phyloP scores from a whole-genome alignment of 176 grass and related monocot genomes.

The Chrysopogon serrulatus region DNA sequence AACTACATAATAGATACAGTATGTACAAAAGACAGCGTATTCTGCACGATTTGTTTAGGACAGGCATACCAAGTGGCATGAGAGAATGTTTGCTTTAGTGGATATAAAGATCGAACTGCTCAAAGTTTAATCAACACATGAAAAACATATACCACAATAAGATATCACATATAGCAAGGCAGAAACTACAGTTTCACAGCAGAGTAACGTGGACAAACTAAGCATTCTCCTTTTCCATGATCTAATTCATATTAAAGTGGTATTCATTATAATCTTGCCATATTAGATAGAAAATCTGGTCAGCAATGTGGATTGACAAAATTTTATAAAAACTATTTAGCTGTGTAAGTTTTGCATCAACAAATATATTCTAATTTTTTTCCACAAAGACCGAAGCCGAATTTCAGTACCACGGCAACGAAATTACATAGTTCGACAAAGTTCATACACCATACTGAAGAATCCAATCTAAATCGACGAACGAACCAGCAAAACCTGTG shows the following conservation, averaged over 20 bases:
- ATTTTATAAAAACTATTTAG: neutral
- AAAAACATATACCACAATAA: too few relatives aligned
- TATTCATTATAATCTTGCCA: neutral
- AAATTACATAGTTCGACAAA: too few relatives aligned
- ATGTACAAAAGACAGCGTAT: neutral
- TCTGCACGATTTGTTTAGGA: neutral
- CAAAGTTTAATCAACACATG: too few relatives aligned
- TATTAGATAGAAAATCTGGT: neutral
- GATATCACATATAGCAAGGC: neutral
- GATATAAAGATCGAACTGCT: too few relatives aligned
- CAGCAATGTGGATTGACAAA: neutral
- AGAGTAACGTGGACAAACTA: neutral
- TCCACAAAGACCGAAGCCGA: too few relatives aligned
- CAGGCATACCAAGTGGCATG: constrained; percentile 1
- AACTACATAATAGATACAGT: neutral
- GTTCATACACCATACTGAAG: too few relatives aligned
- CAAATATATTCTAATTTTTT: too few relatives aligned
- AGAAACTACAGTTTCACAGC: neutral
- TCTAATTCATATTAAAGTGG: neutral
- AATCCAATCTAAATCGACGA: too few relatives aligned
- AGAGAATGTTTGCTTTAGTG: neutral
- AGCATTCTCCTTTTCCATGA: neutral
- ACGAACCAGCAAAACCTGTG: too few relatives aligned
- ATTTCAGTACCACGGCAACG: too few relatives aligned
- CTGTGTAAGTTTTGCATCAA: neutral